A percentile compares a stretch with the other conserved stretches of the same genome.
Conservation (phyloP, 805 yeast species). For the Ascoidea rubescens region DNA sequence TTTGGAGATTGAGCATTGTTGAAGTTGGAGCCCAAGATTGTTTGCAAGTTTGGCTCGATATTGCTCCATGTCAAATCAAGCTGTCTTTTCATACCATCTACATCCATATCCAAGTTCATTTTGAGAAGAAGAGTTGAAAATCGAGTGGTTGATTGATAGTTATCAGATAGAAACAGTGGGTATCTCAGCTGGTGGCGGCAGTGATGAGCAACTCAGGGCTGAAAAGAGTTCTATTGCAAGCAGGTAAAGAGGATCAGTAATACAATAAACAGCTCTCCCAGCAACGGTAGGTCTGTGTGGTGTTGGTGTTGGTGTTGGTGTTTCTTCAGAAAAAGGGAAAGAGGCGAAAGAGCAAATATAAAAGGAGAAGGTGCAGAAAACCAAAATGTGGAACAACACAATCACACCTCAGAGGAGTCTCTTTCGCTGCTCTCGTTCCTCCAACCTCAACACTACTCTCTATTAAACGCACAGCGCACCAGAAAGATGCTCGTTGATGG, state of each 20-base stretch:
- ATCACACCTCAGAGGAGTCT: too few relatives aligned
- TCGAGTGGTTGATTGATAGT: slow-evolving; percentile 1
- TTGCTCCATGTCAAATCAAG: slow-evolving; percentile 61
- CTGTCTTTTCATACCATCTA: slow-evolving; percentile 32
- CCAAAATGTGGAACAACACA: background rate
- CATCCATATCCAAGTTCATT: slow-evolving; percentile 1
- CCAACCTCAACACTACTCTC: too few relatives aligned
- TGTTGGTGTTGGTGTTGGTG: too few relatives aligned
- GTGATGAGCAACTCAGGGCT: too few relatives aligned
- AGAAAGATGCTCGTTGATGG: too few relatives aligned
- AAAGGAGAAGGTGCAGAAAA: background rate
- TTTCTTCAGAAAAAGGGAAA: background rate
- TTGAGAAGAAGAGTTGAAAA: background rate
- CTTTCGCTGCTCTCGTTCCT: too few relatives aligned
- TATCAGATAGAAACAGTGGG: background rate
- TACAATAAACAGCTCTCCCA: too few relatives aligned
- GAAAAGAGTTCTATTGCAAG: too few relatives aligned
- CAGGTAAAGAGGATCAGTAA: too few relatives aligned
- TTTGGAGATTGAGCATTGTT: slow-evolving; percentile 46
- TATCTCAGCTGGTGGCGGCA: too few relatives aligned
- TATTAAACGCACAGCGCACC: too few relatives aligned
- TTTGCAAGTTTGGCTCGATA: slow-evolving; percentile 63
- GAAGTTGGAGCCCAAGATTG: slow-evolving; percentile 50
- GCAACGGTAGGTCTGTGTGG: too few relatives aligned
- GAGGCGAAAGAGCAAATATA: background rate